Percentiles rank a stretch among this genome's conserved stretches.
These are phyloP conservation scores for Elymus sibiricus DNA, from an alignment of 176 grass and related monocot genomes.

Conservation along the genomic window DNA sequence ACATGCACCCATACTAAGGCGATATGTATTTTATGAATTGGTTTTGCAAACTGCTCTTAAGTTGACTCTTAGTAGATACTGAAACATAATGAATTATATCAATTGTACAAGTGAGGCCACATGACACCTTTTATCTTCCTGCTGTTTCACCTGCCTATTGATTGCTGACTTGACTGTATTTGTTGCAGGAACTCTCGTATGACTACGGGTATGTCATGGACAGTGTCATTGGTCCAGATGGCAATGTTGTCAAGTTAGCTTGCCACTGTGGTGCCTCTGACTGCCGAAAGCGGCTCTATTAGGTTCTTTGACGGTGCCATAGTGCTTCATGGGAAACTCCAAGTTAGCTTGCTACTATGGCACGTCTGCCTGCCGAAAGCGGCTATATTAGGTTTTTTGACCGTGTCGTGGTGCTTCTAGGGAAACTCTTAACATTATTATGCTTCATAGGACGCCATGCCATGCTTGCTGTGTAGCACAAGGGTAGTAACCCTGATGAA, in stretches of 20 bases:
- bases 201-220: conserved; percentile 61
- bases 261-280: conserved; percentile 59
- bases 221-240: conserved; percentile 59
- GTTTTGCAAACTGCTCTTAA: neutral
- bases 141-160: conserved; percentile 4
- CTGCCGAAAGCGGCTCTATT: conserved; percentile 66
- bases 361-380: conserved; percentile 42
- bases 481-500: conserved; percentile 9
- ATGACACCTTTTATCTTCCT: neutral
- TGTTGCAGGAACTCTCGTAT: conserved; percentile 1
- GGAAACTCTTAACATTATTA: neutral
- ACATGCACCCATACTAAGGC: neutral
- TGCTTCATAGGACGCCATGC: neutral
- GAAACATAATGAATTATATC: neutral
- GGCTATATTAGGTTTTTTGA: conserved; percentile 36
- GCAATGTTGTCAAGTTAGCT: conserved; percentile 39
- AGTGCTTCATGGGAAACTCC: neutral
- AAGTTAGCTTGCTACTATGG: conserved; percentile 50
- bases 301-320: neutral
- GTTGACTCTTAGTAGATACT: neutral
- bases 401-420: neutral
- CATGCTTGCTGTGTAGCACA: neutral
- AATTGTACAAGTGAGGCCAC: neutral
- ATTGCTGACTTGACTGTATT: neutral
- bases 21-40: neutral